Evolutionary conservation across 306 rosid species (phyloP), one percentile per base, ranked within the genome.

Genomic region (Cucurbita argyrosperma): DNA sequence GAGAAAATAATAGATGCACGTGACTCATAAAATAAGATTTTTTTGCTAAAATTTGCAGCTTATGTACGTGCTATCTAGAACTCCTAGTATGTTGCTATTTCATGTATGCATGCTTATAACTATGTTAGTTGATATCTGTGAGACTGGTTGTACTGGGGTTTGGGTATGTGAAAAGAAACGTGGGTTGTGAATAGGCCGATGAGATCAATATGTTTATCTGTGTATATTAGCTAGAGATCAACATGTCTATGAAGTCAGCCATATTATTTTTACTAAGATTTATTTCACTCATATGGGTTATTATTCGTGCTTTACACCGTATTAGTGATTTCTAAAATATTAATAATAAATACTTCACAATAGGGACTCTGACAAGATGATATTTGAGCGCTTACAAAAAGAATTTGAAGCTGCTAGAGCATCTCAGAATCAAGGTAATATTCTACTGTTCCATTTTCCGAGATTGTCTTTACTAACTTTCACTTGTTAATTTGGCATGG

Each of bases 321-420:
- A 54, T 45, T 10, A 11, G 11, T 52, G 38, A 16, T 55, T 55
- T 74, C 21, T 35, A 45, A 30, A 47, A 58, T 8, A 47, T 59
- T 26, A 59, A 19, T 60, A 66, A 15, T 56, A 46, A 58, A 52
- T 67, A n/a, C 38, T 72, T 72, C 1, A 49, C 71, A 56, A 78
- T 65, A 91, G 99, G 87, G 99, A 94, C 85, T 87, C 97, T 40
- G 97, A 94, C 87, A 94, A 91, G 86, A 84, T 80, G 80, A 79
- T 88, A 75, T 82, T 83, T 76, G 95, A 91, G 80, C 91, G 88
- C 72, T 86, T 94, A 64, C 90, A 82, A 71, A 94, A 81, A 79
- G 99, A 94, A 76, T 89, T 94, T 81, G 97, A 89, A 76, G 87
- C 82, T 84, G 96, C 99, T 37, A 75, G 86, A 70, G 90, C 92